Evolutionary conservation across 352 stramenopile genomes (phyloP).

Genomic region (Halophytophthora polymorphica): DNA sequence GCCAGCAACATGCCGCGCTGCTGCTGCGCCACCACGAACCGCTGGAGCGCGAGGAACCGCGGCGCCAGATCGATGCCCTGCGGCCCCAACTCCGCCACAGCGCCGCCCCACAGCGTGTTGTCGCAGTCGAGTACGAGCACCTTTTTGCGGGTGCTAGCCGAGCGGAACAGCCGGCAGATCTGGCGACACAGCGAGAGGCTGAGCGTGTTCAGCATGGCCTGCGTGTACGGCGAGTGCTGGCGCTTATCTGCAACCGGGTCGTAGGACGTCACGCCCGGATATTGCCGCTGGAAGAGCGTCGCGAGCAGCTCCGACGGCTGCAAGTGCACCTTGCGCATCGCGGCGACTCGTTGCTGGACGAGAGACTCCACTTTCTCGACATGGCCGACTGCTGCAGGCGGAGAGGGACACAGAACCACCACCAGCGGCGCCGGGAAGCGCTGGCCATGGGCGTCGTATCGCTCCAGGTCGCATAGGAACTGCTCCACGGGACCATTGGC

Average conservation of each 20-base stretch:
- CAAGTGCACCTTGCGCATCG: conserved; percentile 24
- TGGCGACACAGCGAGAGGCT: conserved; percentile 43
- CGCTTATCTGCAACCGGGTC: conserved; percentile 45
- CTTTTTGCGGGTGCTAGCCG: conserved; percentile 39
- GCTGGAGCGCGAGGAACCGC: conserved; percentile 51
- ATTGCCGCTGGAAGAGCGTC: conserved; percentile 29
- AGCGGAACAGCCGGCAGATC: conserved; percentile 42
- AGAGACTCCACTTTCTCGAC: conserved; percentile 13
- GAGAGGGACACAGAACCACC: conserved; percentile 37
- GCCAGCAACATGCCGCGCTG: conserved; percentile 47
- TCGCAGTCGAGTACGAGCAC: conserved; percentile 79
- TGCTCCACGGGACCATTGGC: conserved; percentile 4
- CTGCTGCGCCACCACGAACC: conserved; percentile 50
- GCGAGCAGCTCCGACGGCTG: conserved; percentile 21
- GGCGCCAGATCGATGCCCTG: conserved; percentile 33
- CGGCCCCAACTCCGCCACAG: conserved; percentile 53
- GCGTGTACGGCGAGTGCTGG: conserved; percentile 66
- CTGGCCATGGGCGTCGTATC: conserved; percentile 15
- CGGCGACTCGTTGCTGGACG: conserved; percentile 11
- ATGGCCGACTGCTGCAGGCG: conserved; percentile 10
- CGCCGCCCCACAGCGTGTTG: conserved; percentile 70
- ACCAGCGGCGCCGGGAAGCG: conserved; percentile 19
- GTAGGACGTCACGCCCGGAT: conserved; percentile 31
- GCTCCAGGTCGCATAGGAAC: conserved; percentile 24
- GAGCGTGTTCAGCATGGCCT: conserved; percentile 52